Base-by-base conservation (phyloP, 352 stramenopile genomes). In the Phytopythium montanum region DNA sequence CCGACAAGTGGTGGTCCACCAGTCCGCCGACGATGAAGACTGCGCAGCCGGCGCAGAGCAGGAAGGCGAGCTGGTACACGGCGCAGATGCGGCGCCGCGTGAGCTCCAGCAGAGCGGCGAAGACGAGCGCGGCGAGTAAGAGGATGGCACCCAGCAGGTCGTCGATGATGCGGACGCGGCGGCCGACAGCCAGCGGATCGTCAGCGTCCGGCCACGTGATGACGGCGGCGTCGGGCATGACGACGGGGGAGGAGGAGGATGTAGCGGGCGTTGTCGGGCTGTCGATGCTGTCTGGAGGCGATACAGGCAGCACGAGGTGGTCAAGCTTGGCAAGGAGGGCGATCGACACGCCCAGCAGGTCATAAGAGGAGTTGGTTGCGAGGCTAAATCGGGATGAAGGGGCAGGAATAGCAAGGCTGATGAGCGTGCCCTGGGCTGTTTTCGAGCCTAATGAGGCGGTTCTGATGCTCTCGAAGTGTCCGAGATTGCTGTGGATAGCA, bases 1-100 rank as follows among this genome's bases (percentile, higher is more conserved):
- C 74, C 21, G 80, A 81, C 26, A 92, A 58, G 25, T 91, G 77
- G 66, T 90, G 78, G 55, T 92, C 81, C 3, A 92, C 60, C 29
- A 92, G 73, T 7, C 80, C 84, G 25, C 84, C 84, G 25, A 90
- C 54, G 52, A 90, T 74, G 66, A 91, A 85, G 54, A 88, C 76
- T 0, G 68, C 65, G 51, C 68, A 76, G 14, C 68, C 66, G 2
- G 68, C 75, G 29, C 60, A 81, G 3, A 92, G 73, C 25, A 69
- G 65, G 52, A 94, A 94, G 14, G 84, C 72, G 34, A 92, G 71
- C 51, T 94, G 84, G 50, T 89, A 79, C 7, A 92, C 70, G 3
- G 78, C 74, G 54, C 80, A 88, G 50, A 90, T 73, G 36, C 80
- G 76, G 14, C 81, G 70, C 14, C 84, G 70, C 12, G 84, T 92